phyloP scores from a whole-genome alignment of 106 monocot genomes.

The Triglochin maritima region DNA sequence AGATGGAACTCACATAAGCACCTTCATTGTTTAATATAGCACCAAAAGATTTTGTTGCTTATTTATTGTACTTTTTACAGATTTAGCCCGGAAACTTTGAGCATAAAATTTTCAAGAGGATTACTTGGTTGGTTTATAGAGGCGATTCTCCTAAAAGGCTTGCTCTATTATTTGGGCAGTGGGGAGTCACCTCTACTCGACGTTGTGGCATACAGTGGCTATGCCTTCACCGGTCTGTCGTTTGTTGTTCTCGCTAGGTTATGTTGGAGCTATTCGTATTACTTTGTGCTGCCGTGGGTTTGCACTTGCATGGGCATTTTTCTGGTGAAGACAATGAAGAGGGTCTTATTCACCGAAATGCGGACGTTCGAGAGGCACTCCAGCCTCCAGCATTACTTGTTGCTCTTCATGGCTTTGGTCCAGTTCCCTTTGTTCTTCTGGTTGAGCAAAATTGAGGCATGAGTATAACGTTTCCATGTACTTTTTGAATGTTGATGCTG shows the following conservation, averaged over 20 bases:
- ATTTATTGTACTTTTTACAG: slow-evolving; percentile 7
- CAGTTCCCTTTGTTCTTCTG: slow-evolving; percentile 31
- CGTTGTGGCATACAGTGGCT: slow-evolving; percentile 20
- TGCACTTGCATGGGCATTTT: slow-evolving; percentile 23
- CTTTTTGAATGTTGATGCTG: too few relatives aligned
- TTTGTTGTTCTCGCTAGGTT: slow-evolving; percentile 15
- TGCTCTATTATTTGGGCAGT: slow-evolving; percentile 18
- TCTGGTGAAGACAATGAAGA: slow-evolving; percentile 30
- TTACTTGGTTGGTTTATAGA: slow-evolving; percentile 18
- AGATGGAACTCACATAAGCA: background rate
- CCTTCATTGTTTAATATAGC: background rate
- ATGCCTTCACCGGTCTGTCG: slow-evolving; percentile 23
- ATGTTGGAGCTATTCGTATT: slow-evolving; percentile 16
- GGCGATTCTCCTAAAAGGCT: slow-evolving; percentile 11
- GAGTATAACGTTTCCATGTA: background rate
- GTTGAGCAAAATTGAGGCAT: slow-evolving; percentile 15
- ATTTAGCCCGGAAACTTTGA: slow-evolving; percentile 24
- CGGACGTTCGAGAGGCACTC: slow-evolving; percentile 28
- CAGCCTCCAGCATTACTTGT: slow-evolving; percentile 23
- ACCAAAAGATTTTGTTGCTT: background rate
- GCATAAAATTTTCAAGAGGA: slow-evolving; percentile 15
- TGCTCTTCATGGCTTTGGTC: slow-evolving; percentile 20
- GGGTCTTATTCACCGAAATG: slow-evolving; percentile 23
- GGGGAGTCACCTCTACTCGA: slow-evolving; percentile 27
- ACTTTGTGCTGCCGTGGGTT: slow-evolving; percentile 23